phyloP scores from a whole-genome alignment of 768 basidiomycete species.

The Pleurotus sapidus region DNA sequence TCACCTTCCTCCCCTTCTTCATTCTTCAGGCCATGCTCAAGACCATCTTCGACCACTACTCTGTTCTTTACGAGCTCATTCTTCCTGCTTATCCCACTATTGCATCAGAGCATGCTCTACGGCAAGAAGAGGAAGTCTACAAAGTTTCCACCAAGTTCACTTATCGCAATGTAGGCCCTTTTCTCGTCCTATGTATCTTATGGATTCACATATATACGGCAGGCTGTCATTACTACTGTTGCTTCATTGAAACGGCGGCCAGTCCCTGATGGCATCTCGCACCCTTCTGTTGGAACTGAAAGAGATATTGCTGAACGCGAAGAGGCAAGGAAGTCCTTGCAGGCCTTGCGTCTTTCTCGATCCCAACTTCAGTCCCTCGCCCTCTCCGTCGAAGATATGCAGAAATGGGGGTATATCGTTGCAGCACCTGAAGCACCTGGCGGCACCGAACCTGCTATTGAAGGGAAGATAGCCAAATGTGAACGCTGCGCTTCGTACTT shows the following conservation, averaged over 20 bases:
- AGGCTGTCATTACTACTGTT: slow-evolving; percentile 52
- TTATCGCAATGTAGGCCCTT: slow-evolving; percentile 69
- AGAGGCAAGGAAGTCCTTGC: slow-evolving; percentile 51
- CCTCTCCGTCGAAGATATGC: slow-evolving; percentile 54
- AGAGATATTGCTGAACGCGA: slow-evolving; percentile 53
- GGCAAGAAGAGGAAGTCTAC: slow-evolving; percentile 81
- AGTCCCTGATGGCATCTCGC: slow-evolving; percentile 52
- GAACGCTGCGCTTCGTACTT: slow-evolving; percentile 77
- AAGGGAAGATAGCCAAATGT: slow-evolving; percentile 65
- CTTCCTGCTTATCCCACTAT: slow-evolving; percentile 52
- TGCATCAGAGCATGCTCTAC: slow-evolving; percentile 75
- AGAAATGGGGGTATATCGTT: slow-evolving; percentile 67
- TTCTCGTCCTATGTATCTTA: not conserved
- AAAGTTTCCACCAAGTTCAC: slow-evolving; percentile 70
- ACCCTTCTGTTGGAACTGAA: slow-evolving; percentile 79
- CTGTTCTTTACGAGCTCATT: slow-evolving; percentile 60
- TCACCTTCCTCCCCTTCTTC: slow-evolving; percentile 7
- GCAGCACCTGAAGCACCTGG: slow-evolving; percentile 68
- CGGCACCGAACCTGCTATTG: slow-evolving; percentile 57
- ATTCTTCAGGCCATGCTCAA: slow-evolving; percentile 65
- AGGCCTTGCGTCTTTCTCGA: slow-evolving; percentile 51
- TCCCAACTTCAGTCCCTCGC: slow-evolving; percentile 55
- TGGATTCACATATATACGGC: slow-evolving; percentile 11
- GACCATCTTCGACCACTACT: slow-evolving; percentile 69
- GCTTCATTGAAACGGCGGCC: slow-evolving; percentile 48